Percentiles rank a stretch among this genome's conserved stretches.
phyloP scores from a whole-genome alignment of 768 basidiomycete genomes.

The Tricholoma hemisulphureum region DNA sequence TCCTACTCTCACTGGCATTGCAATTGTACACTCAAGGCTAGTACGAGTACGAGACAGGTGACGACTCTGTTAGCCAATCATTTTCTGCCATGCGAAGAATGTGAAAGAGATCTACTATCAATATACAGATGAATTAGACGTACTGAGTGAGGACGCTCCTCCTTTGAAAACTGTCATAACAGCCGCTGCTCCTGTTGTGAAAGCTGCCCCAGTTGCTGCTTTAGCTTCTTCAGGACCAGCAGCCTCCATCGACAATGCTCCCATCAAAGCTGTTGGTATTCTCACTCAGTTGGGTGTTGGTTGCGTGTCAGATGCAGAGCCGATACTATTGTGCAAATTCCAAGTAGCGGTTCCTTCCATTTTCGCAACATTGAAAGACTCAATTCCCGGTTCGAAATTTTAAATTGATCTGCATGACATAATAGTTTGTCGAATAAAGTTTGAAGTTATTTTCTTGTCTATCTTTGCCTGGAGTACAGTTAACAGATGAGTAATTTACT shows the following conservation, averaged over 20 bases:
- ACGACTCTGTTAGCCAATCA: conserved; percentile 79
- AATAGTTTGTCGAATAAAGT: no score
- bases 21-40: conserved; percentile 84
- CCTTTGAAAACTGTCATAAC: conserved; percentile 33
- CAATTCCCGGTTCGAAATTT: conserved; percentile 98
- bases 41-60: conserved; percentile 89
- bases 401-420: no score
- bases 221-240: conserved; percentile 60
- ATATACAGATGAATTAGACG: conserved; percentile 81
- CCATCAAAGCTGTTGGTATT: conserved; percentile 88
- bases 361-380: no score
- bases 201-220: conserved; percentile 41
- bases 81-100: conserved; percentile 94
- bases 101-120: conserved; percentile 97
- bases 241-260: conserved; percentile 81
- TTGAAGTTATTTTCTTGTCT: conserved; percentile 98
- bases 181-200: conserved; percentile 36
- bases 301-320: conserved; percentile 99
- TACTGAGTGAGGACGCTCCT: conserved; percentile 39
- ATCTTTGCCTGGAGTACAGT: conserved; percentile 98
- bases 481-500: conserved; percentile 68
- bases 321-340: conserved; percentile 92
- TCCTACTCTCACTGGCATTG: conserved; percentile 95
- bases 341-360: no score
- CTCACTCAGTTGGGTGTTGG: conserved; percentile 79